These are phyloP conservation scores for Candida khao-thaluensis DNA, from an alignment of 805 yeast species.

Conservation along the genomic window DNA sequence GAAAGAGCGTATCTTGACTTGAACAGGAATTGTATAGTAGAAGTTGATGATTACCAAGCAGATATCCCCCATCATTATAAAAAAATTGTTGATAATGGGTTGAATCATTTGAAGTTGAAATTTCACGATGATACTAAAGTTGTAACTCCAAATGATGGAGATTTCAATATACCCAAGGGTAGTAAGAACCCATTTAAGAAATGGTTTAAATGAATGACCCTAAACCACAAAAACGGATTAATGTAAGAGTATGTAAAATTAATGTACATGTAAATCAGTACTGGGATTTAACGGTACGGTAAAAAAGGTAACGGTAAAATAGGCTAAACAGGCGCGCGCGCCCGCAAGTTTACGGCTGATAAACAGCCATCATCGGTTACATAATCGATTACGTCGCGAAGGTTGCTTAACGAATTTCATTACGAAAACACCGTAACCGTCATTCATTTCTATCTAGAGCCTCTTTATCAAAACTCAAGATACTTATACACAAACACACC, in stretches of 20 bases:
- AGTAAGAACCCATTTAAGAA: constrained; percentile 36
- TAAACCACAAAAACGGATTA: no score
- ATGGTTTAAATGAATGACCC: constrained; percentile 36
- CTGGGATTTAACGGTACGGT: no score
- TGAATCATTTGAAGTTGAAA: constrained; percentile 30
- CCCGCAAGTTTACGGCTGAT: no score
- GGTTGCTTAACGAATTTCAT: neutral
- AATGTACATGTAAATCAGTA: no score
- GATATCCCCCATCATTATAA: constrained; percentile 25
- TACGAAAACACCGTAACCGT: no score
- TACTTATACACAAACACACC: no score
- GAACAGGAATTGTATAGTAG: constrained; percentile 30
- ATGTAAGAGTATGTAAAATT: neutral
- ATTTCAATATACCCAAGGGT: constrained; percentile 6
- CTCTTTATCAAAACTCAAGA: no score
- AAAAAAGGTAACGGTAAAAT: no score
- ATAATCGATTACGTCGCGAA: neutral
- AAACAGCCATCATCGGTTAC: no score
- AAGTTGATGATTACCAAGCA: constrained; percentile 25
- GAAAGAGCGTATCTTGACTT: constrained; percentile 29
- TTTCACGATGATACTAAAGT: constrained; percentile 21
- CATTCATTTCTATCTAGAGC: no score
- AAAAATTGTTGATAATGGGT: constrained; percentile 33
- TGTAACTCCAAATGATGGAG: neutral
- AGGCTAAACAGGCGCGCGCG: no score